These are phyloP conservation scores for Pseudomicrostroma phylloplanum DNA, from an alignment of 1,284 basidiomycete species.

Conservation along the genomic window DNA sequence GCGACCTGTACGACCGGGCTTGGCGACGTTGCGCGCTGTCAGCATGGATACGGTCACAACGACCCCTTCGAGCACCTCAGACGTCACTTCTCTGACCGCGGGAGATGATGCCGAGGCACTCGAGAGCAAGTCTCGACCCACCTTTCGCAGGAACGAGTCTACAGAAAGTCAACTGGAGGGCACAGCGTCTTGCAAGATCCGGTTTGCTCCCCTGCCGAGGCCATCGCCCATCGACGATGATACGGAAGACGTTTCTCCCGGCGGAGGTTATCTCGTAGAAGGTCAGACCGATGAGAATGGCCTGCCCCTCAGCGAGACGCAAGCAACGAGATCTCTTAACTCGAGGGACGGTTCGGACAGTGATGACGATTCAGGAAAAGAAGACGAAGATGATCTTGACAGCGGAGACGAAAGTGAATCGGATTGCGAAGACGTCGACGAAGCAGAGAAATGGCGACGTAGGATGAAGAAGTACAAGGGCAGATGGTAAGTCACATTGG, in stretches of 20 bases:
- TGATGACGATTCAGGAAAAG: neutral
- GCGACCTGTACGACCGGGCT: conserved; percentile 2
- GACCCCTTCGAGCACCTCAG: neutral
- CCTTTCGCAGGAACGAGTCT: neutral
- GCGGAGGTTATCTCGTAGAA: neutral
- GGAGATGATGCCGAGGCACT: neutral
- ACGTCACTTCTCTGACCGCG: neutral
- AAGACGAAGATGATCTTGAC: conserved; percentile 3
- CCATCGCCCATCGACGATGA: conserved; percentile 10
- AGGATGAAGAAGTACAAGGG: conserved; percentile 19
- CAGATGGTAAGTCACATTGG: conserved; percentile 23
- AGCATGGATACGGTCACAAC: neutral
- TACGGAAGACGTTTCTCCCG: neutral
- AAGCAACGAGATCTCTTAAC: neutral
- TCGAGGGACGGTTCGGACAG: conserved; percentile 4
- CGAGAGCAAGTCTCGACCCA: neutral
- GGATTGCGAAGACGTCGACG: conserved; percentile 21
- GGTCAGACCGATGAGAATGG: neutral
- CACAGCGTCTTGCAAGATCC: conserved; percentile 12
- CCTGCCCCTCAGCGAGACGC: neutral
- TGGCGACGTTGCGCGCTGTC: neutral
- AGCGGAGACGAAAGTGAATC: neutral
- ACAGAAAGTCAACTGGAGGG: neutral
- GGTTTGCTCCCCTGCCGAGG: conserved; percentile 31
- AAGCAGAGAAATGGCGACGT: conserved; percentile 23